These are phyloP conservation scores for Aureobasidium melanogenum DNA, from an alignment of 2,329 filamentous ascomycete species.

Conservation along the genomic window DNA sequence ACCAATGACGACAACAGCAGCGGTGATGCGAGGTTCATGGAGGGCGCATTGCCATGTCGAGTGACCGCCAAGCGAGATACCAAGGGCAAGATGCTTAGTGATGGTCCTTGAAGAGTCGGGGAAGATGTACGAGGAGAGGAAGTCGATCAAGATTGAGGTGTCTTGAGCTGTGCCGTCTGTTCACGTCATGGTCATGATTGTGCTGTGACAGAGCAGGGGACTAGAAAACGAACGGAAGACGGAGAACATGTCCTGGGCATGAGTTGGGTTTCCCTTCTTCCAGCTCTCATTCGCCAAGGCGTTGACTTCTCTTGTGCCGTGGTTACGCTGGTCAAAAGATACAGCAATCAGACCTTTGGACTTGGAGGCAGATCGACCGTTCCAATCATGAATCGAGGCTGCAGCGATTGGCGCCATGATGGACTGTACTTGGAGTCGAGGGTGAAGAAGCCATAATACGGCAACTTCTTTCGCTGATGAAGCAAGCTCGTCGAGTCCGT, in stretches of 20 bases:
- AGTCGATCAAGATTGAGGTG: slow-evolving; percentile 64
- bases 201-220: not conserved
- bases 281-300: slow-evolving; percentile 65
- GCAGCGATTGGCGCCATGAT: slow-evolving; percentile 68
- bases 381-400: slow-evolving; percentile 61
- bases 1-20: slow-evolving; percentile 72
- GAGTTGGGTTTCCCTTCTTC: slow-evolving; percentile 66
- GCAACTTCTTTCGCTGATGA: slow-evolving; percentile 48
- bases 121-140: slow-evolving; percentile 68
- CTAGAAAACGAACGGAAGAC: slow-evolving; percentile 49
- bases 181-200: not conserved
- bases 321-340: slow-evolving; percentile 87
- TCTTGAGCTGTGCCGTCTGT: slow-evolving; percentile 63
- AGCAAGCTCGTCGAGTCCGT: slow-evolving; percentile 68
- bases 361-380: slow-evolving; percentile 32
- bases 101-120: slow-evolving; percentile 35
- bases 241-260: slow-evolving; percentile 89
- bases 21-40: slow-evolving; percentile 67
- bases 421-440: slow-evolving; percentile 59
- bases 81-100: slow-evolving; percentile 62
- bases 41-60: slow-evolving; percentile 77
- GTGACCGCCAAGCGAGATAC: slow-evolving; percentile 81
- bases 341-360: slow-evolving; percentile 63
- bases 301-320: slow-evolving; percentile 65
- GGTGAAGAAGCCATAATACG: slow-evolving; percentile 87